phyloP scores from a whole-genome alignment of 2,329 filamentous ascomycete species.

The Ophiocordyceps camponoti-saundersi region DNA sequence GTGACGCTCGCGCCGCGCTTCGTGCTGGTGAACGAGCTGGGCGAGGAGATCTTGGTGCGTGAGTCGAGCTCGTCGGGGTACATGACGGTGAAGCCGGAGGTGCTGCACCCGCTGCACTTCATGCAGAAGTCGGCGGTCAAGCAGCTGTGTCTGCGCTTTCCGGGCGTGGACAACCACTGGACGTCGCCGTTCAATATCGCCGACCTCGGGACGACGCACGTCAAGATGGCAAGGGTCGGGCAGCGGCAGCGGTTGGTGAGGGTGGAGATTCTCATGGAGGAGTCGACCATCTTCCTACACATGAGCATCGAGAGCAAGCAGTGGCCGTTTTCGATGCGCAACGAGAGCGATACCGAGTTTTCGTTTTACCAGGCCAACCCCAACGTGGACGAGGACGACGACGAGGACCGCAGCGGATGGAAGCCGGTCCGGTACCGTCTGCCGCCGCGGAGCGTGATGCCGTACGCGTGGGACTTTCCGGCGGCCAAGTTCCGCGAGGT shows the following conservation, averaged over 20 bases:
- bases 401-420: conserved; percentile 73
- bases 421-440: conserved; percentile 82
- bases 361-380: conserved; percentile 93
- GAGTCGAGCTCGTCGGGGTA: conserved; percentile 85
- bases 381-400: conserved; percentile 79
- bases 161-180: conserved; percentile 92
- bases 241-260: conserved; percentile 79
- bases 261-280: conserved; percentile 80
- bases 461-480: conserved; percentile 97
- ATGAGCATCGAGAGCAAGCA: conserved; percentile 82
- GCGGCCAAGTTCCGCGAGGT: conserved; percentile 94
- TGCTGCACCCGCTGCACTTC: conserved; percentile 76
- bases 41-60: conserved; percentile 74
- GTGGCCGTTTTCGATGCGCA: conserved; percentile 98
- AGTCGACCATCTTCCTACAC: conserved; percentile 84
- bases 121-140: conserved; percentile 69
- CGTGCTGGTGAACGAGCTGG: conserved; percentile 82
- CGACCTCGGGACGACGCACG: conserved; percentile 77
- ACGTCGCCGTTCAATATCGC: conserved; percentile 96
- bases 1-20: conserved; percentile 87
- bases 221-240: conserved; percentile 83
- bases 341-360: conserved; percentile 93
- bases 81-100: conserved; percentile 59
- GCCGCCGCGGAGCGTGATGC: conserved; percentile 93
- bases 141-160: conserved; percentile 83